phyloP scores from a whole-genome alignment of 1,139 yeast species.

The Nakaseomyces nivariensis region DNA sequence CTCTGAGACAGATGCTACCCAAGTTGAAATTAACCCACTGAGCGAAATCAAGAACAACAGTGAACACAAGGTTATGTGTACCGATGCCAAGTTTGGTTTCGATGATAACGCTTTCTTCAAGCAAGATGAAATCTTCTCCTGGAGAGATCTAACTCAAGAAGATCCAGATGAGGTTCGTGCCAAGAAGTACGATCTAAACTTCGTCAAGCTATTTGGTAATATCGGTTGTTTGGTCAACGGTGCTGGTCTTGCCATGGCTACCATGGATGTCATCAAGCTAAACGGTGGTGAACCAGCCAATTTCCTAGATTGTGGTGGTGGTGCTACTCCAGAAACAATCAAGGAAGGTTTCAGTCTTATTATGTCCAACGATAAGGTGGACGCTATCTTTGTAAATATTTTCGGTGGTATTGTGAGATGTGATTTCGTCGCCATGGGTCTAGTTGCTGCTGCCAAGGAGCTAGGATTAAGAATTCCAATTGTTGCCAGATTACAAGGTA shows the following conservation, averaged over 20 bases:
- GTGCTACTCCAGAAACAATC: constrained; percentile 97
- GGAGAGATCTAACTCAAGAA: constrained; percentile 98
- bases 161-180: constrained; percentile 97
- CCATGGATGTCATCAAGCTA: constrained; percentile 97
- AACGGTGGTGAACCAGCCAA: constrained; percentile 99
- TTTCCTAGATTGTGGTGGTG: constrained; percentile 99
- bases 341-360: constrained; percentile 94
- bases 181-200: constrained; percentile 80
- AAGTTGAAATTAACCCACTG: constrained; percentile 96
- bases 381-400: constrained; percentile 95
- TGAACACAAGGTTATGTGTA: constrained; percentile 73
- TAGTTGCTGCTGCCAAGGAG: constrained; percentile 85
- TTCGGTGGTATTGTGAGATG: constrained; percentile 99
- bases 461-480: constrained; percentile 87
- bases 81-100: constrained; percentile 98
- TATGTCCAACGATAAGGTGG: constrained; percentile 78
- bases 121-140: constrained; percentile 85
- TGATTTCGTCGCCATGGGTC: constrained; percentile 96
- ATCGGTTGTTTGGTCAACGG: constrained; percentile 98
- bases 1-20: constrained; percentile 88
- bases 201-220: constrained; percentile 95
- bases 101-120: constrained; percentile 95
- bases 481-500: constrained; percentile 97
- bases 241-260: constrained; percentile 99
- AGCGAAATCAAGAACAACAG: constrained; percentile 59